Evolutionary conservation across 139 green algal species (phyloP).

Genomic region (Microglena sp.): DNA sequence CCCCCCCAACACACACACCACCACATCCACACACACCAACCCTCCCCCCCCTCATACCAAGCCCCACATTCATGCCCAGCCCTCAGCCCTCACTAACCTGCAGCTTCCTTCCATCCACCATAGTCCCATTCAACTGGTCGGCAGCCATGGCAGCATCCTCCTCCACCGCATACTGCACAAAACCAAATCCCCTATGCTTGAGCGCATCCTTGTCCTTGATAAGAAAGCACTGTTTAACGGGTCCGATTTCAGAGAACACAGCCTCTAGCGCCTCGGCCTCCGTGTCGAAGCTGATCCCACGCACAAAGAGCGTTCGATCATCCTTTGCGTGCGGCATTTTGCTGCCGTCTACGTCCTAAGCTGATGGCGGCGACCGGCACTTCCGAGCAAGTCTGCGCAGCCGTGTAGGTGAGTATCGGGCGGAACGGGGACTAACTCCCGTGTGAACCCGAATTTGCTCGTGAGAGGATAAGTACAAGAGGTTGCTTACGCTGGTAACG

Average conservation of each 20-base stretch:
- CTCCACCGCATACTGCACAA: constrained; percentile 70
- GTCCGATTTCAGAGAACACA: constrained; percentile 66
- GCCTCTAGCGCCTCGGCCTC: constrained; percentile 51
- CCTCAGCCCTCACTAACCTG: no score
- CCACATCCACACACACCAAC: no score
- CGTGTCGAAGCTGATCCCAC: constrained; percentile 50
- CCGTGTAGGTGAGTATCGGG: no score
- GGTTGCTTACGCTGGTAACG: no score
- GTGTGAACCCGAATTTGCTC: no score
- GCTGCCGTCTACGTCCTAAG: no score
- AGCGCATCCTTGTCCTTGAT: constrained; percentile 44
- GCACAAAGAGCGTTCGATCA: constrained; percentile 67
- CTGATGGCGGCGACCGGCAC: neutral
- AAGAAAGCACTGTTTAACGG: constrained; percentile 72
- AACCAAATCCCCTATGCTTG: constrained; percentile 69
- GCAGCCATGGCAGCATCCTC: constrained; percentile 75
- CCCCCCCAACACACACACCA: no score
- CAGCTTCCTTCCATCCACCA: constrained; percentile 59
- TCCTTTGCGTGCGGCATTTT: no score
- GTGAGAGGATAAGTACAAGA: no score
- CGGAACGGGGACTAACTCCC: no score
- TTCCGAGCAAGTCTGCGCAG: no score
- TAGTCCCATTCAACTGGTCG: constrained; percentile 44
- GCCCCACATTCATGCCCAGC: neutral
- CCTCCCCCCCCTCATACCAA: no score